Conservation (phyloP, 2,329 filamentous ascomycete genomes). For the Colletotrichum eremochloae region DNA sequence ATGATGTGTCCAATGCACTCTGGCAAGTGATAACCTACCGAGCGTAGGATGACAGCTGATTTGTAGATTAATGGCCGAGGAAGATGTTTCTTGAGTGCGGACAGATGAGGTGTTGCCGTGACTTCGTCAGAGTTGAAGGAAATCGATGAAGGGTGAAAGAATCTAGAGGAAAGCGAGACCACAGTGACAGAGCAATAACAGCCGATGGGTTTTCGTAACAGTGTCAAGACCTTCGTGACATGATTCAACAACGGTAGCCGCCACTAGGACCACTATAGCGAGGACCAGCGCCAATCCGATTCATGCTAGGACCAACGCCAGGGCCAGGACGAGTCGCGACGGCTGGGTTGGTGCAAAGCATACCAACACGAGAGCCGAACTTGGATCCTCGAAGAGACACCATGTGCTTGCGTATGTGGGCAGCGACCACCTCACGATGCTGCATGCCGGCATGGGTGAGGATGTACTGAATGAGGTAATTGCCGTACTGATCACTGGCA, state of each 20-base stretch:
- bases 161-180: conserved; percentile 16
- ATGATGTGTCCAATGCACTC: conserved; percentile 73
- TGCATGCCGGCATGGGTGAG: conserved; percentile 88
- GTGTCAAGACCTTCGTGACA: conserved; percentile 7
- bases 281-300: conserved; percentile 69
- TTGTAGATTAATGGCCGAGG: conserved; percentile 65
- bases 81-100: conserved; percentile 61
- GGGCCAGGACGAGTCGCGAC: conserved; percentile 90
- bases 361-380: conserved; percentile 97
- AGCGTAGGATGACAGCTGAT: conserved; percentile 71
- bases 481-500: conserved; percentile 98
- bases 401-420: conserved; percentile 99
- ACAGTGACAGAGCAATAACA: conserved; percentile 38
- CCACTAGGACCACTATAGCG: conserved; percentile 63
- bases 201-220: conserved; percentile 21
- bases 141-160: conserved; percentile 44
- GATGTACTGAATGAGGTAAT: conserved; percentile 98
- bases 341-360: conserved; percentile 98
- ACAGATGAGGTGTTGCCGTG: conserved; percentile 58
- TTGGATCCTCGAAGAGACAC: conserved; percentile 98
- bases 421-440: conserved; percentile 92
- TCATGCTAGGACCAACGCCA: conserved; percentile 76
- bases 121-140: conserved; percentile 49
- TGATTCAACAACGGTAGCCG: conserved; percentile 70
- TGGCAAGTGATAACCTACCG: conserved; percentile 61